Percentiles rank a stretch among this genome's conserved stretches.
Evolutionary conservation across 768 basidiomycete species (phyloP).

Genomic region (Terana coerulea): DNA sequence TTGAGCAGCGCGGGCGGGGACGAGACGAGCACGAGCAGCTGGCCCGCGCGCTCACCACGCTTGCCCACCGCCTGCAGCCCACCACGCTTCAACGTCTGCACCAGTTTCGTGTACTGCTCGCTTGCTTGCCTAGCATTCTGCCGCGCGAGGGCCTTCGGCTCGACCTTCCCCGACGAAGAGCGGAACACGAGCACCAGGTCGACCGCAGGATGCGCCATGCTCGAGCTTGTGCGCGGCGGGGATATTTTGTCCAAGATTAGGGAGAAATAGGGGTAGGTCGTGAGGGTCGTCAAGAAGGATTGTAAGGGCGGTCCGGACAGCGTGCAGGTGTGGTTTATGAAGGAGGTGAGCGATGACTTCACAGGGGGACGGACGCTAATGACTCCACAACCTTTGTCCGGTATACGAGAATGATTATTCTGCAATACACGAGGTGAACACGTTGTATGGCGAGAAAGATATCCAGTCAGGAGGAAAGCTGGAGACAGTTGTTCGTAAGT

Average conservation of each 20-base stretch:
- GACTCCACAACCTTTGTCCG: background rate
- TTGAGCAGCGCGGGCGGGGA: conserved; percentile 61
- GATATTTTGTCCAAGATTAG: background rate
- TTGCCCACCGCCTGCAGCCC: conserved; percentile 72
- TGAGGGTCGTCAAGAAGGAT: background rate
- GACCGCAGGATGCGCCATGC: conserved; percentile 49
- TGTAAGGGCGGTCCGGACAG: background rate
- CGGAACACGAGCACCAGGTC: conserved; percentile 76
- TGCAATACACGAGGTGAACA: background rate
- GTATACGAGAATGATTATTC: background rate
- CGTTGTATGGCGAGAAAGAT: background rate
- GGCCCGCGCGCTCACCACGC: conserved; percentile 70
- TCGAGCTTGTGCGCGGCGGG: background rate
- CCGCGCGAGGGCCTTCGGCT: conserved; percentile 59
- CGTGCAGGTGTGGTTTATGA: too few relatives aligned
- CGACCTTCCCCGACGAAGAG: conserved; percentile 41
- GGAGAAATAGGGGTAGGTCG: background rate
- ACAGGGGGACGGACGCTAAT: conserved; percentile 9
- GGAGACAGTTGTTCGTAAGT: too few relatives aligned
- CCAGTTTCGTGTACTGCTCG: conserved; percentile 63
- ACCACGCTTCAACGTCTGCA: conserved; percentile 55
- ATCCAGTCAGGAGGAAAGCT: background rate
- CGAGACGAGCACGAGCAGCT: conserved; percentile 72
- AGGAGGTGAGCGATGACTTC: conserved; percentile 18
- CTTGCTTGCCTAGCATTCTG: conserved; percentile 63